Evolutionary conservation across 345 rosid species (phyloP).

Genomic region (Conringia planisiliqua): DNA sequence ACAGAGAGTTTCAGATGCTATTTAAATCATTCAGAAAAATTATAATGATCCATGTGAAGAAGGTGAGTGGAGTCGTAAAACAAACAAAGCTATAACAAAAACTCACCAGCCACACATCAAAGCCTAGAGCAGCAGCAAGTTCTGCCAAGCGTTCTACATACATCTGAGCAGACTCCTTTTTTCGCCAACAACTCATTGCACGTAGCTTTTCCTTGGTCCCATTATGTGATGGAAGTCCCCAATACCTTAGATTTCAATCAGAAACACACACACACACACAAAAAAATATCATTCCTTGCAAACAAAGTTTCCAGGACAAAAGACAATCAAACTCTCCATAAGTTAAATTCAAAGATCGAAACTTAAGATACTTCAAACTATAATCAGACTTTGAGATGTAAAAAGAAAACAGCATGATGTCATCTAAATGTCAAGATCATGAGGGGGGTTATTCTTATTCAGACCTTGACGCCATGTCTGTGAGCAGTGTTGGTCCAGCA

Average conservation of each 20-base stretch:
- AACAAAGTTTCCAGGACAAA: neutral
- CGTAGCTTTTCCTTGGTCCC: constrained; percentile 54
- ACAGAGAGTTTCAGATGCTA: too few species aligned
- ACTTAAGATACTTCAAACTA: neutral
- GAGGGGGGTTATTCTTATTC: neutral
- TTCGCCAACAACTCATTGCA: constrained; percentile 57
- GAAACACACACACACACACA: neutral
- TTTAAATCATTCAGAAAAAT: too few species aligned
- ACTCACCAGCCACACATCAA: constrained; percentile 86
- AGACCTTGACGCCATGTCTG: constrained; percentile 80
- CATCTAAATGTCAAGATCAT: neutral
- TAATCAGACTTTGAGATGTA: neutral
- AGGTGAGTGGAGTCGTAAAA: neutral
- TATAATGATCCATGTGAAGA: too few species aligned
- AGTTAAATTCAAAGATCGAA: neutral
- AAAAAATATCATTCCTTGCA: neutral
- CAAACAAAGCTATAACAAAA: neutral
- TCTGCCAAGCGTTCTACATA: constrained; percentile 69
- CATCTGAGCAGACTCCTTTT: constrained; percentile 52
- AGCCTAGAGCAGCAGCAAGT: constrained; percentile 65
- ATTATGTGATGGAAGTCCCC: constrained; percentile 80
- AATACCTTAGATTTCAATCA: constrained; percentile 47
- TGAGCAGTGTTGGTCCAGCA: constrained; percentile 93
- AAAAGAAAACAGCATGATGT: neutral
- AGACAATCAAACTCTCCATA: neutral